Evolutionary conservation across 2,329 filamentous ascomycete genomes (phyloP).

Genomic region (Beauveria sp.): DNA sequence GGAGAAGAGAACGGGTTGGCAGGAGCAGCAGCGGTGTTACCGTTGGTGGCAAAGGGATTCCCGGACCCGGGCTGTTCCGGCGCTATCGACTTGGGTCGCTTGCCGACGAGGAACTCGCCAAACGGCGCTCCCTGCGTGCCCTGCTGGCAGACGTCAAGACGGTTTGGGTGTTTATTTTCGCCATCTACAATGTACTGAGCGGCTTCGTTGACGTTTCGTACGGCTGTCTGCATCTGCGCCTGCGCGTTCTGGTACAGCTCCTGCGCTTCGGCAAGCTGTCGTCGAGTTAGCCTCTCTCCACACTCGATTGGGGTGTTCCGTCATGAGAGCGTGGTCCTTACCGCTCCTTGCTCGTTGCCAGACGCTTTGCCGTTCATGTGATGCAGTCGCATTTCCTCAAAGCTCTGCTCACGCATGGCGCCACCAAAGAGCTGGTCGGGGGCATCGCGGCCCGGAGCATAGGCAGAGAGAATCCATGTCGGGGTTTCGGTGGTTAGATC

Average conservation of each 20-base stretch:
- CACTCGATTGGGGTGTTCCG: not conserved
- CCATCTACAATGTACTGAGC: conserved; percentile 60
- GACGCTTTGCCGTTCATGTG: conserved; percentile 53
- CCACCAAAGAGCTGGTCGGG: conserved; percentile 82
- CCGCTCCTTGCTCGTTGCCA: conserved; percentile 51
- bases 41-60: conserved; percentile 35
- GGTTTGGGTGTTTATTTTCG: conserved; percentile 67
- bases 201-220: conserved; percentile 64
- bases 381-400: conserved; percentile 77
- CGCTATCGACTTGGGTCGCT: conserved; percentile 20
- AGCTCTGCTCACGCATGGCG: conserved; percentile 70
- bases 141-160: conserved; percentile 54
- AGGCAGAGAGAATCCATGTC: conserved; percentile 79
- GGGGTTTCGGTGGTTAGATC: conserved; percentile 68
- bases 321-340: conserved; percentile 21
- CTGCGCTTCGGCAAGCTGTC: conserved; percentile 52
- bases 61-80: conserved; percentile 17
- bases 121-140: conserved; percentile 36
- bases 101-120: conserved; percentile 37
- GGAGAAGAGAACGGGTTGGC: conserved; percentile 36
- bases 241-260: conserved; percentile 56
- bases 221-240: conserved; percentile 63
- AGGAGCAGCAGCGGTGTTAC: not conserved
- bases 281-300: conserved; percentile 15
- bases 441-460: conserved; percentile 68